A percentile compares a stretch with the other conserved stretches of the same genome.
These are phyloP conservation scores for Phaffomyces thermotolerans DNA, from an alignment of 805 yeast species.

Conservation along the genomic window DNA sequence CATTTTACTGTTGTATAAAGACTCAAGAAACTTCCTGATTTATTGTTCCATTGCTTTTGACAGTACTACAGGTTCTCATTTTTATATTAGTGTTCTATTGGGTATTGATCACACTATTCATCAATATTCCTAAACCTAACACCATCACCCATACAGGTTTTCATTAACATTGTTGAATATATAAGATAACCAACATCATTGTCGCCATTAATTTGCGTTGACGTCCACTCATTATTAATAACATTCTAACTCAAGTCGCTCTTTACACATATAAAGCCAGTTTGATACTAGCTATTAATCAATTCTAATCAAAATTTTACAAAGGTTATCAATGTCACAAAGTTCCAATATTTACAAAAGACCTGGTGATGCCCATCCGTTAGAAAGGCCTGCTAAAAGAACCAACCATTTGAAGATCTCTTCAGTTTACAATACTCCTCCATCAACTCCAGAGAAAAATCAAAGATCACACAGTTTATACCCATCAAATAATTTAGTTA, in stretches of 20 bases:
- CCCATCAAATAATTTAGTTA: slow-evolving; percentile 14
- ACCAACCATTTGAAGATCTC: slow-evolving; percentile 9
- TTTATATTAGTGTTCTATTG: no score
- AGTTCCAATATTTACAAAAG: slow-evolving; percentile 17
- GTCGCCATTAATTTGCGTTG: slow-evolving; percentile 28
- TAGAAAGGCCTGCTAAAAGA: slow-evolving; percentile 17
- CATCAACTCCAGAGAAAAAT: slow-evolving; percentile 12
- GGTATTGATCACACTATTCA: no score
- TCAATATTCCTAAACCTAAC: no score
- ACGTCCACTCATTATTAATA: slow-evolving; percentile 24
- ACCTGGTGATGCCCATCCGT: slow-evolving; percentile 14
- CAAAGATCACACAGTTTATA: slow-evolving; percentile 6
- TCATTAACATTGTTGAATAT: background rate
- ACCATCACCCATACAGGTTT: no score
- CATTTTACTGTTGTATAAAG: no score
- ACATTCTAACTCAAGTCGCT: slow-evolving; percentile 8
- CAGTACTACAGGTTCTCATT: no score
- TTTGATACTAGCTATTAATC: slow-evolving; percentile 3
- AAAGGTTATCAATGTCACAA: background rate
- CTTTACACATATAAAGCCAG: background rate
- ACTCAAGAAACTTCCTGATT: no score
- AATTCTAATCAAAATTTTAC: background rate
- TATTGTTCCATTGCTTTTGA: no score
- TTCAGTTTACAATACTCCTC: slow-evolving; percentile 10
- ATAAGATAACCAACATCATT: slow-evolving; percentile 1